Base-by-base conservation (phyloP, 345 rosid species). In the Durio zibethinus region DNA sequence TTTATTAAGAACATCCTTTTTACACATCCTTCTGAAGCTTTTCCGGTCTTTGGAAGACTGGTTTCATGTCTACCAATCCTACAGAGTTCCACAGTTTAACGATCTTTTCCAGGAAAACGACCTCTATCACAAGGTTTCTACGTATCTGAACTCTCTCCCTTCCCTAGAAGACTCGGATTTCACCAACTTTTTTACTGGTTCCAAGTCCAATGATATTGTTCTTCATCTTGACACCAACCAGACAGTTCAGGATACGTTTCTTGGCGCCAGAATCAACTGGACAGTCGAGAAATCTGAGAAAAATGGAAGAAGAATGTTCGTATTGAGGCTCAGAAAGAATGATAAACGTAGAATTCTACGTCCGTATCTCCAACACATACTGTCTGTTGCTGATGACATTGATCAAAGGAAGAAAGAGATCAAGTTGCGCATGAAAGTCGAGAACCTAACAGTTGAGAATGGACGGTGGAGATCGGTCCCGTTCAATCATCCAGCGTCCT, bases 341-440 rank as follows among this genome's bases (percentile, higher is more conserved):
- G 96, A 89, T 75, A 86, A 86, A 56, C 77, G 87, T 15, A 81
- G 91, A 53, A 85, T 91, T 74, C 83, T 91, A 68, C 89, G 90
- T 16, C 89, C 97, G 18, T 91, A 91, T 77, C 84, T 91, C 66
- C 97, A 90, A 73, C 92, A 90, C 73, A 86, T 91, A 21, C 81
- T 85, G 56, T 76, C 84, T 7, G 83, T 83, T 7, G 83, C 85
- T 18, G 88, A 83, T 15, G 90, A 87, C 63, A 78, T 87, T 12
- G 87, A 85, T 10, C 82, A 73, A 76, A 84, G 80, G 48, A 77
- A 80, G 76, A 85, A 64, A 64, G 89, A 83, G 18, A 47, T 83
- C 77, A 82, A 78, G 77, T 77, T 91, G 71, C 80, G 82, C 72
- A 74, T 85, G 84, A 88, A 87, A 73, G 52, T 83, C 38, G 73